phyloP scores from a whole-genome alignment of 1,284 basidiomycete species.

The Wallemia mellicola region DNA sequence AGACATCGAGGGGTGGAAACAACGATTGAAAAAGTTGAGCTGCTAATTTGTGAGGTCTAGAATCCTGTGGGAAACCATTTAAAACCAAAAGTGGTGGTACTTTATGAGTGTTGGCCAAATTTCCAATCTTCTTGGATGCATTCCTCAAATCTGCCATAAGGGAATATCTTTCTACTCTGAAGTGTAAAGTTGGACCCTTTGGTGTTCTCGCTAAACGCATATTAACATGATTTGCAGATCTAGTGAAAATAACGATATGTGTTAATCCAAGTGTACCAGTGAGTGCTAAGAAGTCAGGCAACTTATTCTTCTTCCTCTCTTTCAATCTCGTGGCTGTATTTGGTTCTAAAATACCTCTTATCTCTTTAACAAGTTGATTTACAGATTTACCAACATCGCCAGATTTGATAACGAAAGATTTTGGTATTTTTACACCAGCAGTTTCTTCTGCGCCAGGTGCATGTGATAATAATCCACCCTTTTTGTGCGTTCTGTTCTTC shows the following conservation, averaged over 20 bases:
- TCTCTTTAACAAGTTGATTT: conserved; percentile 59
- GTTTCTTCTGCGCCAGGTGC: neutral
- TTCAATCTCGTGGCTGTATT: conserved; percentile 79
- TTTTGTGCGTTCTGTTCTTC: neutral
- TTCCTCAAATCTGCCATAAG: conserved; percentile 52
- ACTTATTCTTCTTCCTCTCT: conserved; percentile 73
- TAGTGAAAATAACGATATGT: conserved; percentile 70
- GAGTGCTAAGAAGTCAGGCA: conserved; percentile 81
- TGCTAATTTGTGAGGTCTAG: conserved; percentile 26
- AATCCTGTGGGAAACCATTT: conserved; percentile 35
- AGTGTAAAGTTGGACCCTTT: conserved; percentile 74
- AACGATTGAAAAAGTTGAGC: conserved; percentile 67
- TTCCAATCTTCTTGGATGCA: conserved; percentile 47
- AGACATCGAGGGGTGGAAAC: conserved; percentile 56
- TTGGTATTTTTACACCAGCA: conserved; percentile 15
- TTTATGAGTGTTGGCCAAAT: conserved; percentile 14
- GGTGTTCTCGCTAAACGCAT: conserved; percentile 69
- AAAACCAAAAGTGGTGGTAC: conserved; percentile 43
- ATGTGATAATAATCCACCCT: neutral
- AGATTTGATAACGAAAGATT: conserved; percentile 62
- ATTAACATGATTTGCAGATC: conserved; percentile 45
- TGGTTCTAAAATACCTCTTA: conserved; percentile 89
- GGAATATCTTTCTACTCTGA: conserved; percentile 73
- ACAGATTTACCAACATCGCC: conserved; percentile 72
- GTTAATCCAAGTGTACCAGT: conserved; percentile 73